Conservation (phyloP, 2,329 filamentous ascomycete species). For the Tolypocladium nubicola region DNA sequence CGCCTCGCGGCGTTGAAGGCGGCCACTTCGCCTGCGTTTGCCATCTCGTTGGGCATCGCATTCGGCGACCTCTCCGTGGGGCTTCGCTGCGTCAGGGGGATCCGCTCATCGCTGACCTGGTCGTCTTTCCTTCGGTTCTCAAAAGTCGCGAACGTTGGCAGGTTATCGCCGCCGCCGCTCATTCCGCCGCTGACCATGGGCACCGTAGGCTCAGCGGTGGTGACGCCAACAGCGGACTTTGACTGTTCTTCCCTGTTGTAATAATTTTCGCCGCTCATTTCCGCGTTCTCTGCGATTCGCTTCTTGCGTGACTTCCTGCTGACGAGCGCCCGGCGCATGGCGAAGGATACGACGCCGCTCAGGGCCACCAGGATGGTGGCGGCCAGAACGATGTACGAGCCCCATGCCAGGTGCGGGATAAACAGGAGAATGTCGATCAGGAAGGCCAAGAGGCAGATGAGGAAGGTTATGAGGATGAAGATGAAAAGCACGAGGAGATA, state of each 20-base stretch:
- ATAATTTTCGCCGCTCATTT: constrained; percentile 93
- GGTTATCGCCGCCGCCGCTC: constrained; percentile 33
- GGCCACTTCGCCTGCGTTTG: constrained; percentile 20
- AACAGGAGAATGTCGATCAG: constrained; percentile 90
- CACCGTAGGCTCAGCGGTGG: constrained; percentile 43
- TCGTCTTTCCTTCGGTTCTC: constrained; percentile 56
- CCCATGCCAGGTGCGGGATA: constrained; percentile 88
- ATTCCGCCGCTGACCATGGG: constrained; percentile 47
- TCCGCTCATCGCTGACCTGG: constrained; percentile 55
- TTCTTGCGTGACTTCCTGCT: constrained; percentile 88
- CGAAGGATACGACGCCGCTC: constrained; percentile 78
- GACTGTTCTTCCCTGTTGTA: constrained; percentile 60
- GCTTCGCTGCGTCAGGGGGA: constrained; percentile 57
- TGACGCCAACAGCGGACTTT: constrained; percentile 30
- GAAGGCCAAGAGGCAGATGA: constrained; percentile 78
- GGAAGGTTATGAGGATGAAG: constrained; percentile 72
- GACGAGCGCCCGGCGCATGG: constrained; percentile 86
- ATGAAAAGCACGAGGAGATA: constrained; percentile 82
- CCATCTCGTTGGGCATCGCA: constrained; percentile 28
- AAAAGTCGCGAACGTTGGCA: constrained; percentile 52
- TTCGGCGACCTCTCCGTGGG: constrained; percentile 48
- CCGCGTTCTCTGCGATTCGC: constrained; percentile 84
- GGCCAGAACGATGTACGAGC: constrained; percentile 83
- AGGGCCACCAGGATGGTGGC: constrained; percentile 78
- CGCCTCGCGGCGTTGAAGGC: constrained; percentile 23